A percentile compares a stretch with the other conserved stretches of the same genome.
Conservation (phyloP, 495 filamentous ascomycete species). For the Hypoxylon intermedium region DNA sequence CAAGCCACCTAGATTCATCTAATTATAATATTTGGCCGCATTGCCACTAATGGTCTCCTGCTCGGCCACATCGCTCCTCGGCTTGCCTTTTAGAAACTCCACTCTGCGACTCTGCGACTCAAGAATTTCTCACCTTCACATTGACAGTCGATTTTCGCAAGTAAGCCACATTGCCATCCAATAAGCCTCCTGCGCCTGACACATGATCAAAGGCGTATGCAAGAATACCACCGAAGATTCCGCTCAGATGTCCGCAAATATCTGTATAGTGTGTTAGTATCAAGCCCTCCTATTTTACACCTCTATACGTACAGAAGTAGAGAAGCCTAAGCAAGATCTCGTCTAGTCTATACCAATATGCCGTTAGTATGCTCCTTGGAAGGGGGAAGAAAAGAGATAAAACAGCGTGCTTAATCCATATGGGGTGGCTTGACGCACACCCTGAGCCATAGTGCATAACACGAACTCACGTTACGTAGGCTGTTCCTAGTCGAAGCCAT, state of each 20-base stretch:
- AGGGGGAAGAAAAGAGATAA: too few species aligned
- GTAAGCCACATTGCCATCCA: constrained; percentile 51
- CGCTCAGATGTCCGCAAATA: constrained; percentile 43
- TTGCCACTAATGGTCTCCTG: constrained; percentile 41
- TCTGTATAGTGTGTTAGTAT: constrained; percentile 19
- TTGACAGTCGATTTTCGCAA: constrained; percentile 49
- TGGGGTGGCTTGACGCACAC: too few species aligned
- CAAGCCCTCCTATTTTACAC: not conserved
- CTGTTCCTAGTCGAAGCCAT: constrained; percentile 51
- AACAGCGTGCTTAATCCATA: too few species aligned
- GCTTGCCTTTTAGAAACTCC: constrained; percentile 27
- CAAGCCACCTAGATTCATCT: constrained; percentile 3
- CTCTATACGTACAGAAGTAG: constrained; percentile 43
- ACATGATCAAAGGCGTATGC: constrained; percentile 50
- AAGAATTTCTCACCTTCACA: constrained; percentile 49
- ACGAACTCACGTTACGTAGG: too few species aligned
- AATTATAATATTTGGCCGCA: constrained; percentile 43
- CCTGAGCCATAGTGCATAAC: too few species aligned
- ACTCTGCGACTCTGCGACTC: constrained; percentile 48
- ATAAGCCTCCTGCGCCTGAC: constrained; percentile 43
- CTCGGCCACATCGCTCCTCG: constrained; percentile 34
- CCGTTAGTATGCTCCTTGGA: constrained; percentile 51
- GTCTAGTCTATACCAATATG: constrained; percentile 56
- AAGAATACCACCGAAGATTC: constrained; percentile 51
- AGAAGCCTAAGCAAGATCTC: constrained; percentile 49